Evolutionary conservation across 495 filamentous ascomycete genomes (phyloP).

Genomic region (Astrocystis sublimbata): DNA sequence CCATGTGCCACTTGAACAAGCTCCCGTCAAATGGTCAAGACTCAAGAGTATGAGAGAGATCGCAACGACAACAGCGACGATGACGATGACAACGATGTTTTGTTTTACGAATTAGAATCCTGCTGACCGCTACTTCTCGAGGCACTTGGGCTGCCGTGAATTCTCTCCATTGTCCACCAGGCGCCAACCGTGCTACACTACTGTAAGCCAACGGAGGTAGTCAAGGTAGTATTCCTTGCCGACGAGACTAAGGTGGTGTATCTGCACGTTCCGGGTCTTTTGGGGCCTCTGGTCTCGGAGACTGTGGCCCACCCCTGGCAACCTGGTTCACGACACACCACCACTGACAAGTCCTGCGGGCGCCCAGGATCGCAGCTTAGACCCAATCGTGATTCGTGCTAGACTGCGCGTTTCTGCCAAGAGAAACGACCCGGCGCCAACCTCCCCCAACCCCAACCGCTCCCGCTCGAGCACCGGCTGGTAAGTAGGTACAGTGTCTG

Average conservation of each 20-base stretch:
- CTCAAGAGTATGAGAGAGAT: neutral
- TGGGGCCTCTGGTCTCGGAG: neutral
- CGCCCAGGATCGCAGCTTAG: too few species aligned
- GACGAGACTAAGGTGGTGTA: slow-evolving; percentile 1
- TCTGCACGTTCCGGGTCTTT: slow-evolving; percentile 2
- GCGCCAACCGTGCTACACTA: neutral
- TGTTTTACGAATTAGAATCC: too few species aligned
- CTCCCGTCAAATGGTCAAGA: neutral
- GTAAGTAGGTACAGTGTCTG: neutral
- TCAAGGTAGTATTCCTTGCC: neutral
- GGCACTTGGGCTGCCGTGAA: neutral
- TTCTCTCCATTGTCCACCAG: neutral
- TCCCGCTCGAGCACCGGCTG: too few species aligned
- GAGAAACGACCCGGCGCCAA: neutral
- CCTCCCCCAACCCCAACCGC: slow-evolving; percentile 11
- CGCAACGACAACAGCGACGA: too few species aligned
- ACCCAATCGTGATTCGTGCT: too few species aligned
- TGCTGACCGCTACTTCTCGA: slow-evolving; percentile 18
- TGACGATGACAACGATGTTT: neutral
- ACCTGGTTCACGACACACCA: neutral
- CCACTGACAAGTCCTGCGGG: neutral
- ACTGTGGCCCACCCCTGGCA: neutral
- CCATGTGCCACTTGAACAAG: neutral
- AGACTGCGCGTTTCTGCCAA: slow-evolving; percentile 5
- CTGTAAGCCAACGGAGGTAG: too few species aligned